These are phyloP conservation scores for Pyrenochaeta sp. DNA, from an alignment of 2,329 filamentous ascomycete genomes.

Conservation along the genomic window DNA sequence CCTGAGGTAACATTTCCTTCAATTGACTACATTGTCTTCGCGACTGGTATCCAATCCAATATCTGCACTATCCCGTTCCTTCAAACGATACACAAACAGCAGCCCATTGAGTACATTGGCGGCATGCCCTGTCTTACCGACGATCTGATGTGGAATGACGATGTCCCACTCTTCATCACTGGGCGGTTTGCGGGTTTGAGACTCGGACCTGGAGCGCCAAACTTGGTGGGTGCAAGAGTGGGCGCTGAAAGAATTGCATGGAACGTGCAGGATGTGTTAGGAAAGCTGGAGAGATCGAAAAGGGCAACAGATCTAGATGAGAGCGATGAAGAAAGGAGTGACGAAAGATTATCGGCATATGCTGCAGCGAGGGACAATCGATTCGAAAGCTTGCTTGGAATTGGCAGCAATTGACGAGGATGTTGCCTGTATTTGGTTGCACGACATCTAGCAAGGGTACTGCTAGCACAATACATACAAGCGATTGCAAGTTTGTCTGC, in stretches of 20 bases:
- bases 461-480: too few relatives aligned
- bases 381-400: conserved; percentile 45
- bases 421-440: too few relatives aligned
- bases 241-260: conserved; percentile 78
- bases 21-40: conserved; percentile 77
- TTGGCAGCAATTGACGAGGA: background rate
- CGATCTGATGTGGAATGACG: conserved; percentile 77
- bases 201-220: conserved; percentile 76
- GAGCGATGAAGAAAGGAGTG: conserved; percentile 17
- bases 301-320: conserved; percentile 14
- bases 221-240: conserved; percentile 75
- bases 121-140: conserved; percentile 78
- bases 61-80: conserved; percentile 69
- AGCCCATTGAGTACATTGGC: conserved; percentile 69
- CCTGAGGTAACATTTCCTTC: conserved; percentile 61
- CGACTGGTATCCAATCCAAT: conserved; percentile 74
- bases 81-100: conserved; percentile 63
- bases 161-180: conserved; percentile 77
- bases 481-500: too few relatives aligned
- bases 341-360: conserved; percentile 40
- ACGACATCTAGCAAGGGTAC: too few relatives aligned
- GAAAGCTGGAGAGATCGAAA: conserved; percentile 24
- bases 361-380: conserved; percentile 54
- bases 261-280: conserved; percentile 69
- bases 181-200: conserved; percentile 73